Conservation (phyloP, 805 yeast genomes). For the Kregervanrija fluxuum region DNA sequence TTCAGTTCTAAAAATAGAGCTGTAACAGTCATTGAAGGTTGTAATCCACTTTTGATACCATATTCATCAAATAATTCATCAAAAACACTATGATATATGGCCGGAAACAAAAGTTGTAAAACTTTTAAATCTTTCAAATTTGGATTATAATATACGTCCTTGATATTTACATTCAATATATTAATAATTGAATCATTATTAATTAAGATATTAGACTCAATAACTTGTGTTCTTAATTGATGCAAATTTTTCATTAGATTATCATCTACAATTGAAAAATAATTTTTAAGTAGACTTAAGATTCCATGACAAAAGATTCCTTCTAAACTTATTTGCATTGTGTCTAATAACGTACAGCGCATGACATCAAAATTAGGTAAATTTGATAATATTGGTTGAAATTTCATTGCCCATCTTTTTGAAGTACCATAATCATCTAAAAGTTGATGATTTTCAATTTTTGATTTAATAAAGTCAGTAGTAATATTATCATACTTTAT, state of each 20-base stretch:
- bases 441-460: too few relatives aligned
- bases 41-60: neutral
- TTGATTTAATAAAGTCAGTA: too few relatives aligned
- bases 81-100: neutral
- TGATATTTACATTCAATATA: neutral
- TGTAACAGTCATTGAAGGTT: neutral
- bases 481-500: neutral
- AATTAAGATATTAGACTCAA: neutral
- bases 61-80: neutral
- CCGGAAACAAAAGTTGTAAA: constrained; percentile 1
- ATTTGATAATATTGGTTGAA: neutral
- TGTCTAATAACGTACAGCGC: constrained; percentile 1
- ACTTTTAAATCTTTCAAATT: neutral
- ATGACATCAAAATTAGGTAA: neutral
- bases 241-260: neutral
- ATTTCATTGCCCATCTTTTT: neutral
- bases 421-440: neutral
- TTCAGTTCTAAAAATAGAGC: constrained; percentile 2
- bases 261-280: neutral
- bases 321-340: neutral
- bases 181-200: neutral
- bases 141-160: neutral
- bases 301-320: constrained; percentile 1
- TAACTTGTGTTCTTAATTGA: neutral
- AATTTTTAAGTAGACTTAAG: neutral